Conservation (phyloP, 345 rosid genomes). For the Bruguiera parviflora region DNA sequence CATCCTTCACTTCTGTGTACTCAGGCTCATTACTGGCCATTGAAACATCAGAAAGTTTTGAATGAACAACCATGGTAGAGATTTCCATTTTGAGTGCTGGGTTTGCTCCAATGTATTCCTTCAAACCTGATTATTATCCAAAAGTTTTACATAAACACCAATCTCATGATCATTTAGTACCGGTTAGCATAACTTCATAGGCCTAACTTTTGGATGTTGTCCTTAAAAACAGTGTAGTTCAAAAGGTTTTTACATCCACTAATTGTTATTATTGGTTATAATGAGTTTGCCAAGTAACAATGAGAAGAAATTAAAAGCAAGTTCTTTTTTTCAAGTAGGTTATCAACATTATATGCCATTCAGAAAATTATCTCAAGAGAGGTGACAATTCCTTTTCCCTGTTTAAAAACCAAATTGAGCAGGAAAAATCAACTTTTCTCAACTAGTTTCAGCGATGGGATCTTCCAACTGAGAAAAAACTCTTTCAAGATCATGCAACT, state of each 20-base stretch:
- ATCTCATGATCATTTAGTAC: constrained; percentile 4
- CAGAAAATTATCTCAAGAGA: too few relatives aligned
- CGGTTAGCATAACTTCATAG: not conserved
- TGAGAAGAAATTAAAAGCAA: not conserved
- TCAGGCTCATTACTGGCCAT: constrained; percentile 48
- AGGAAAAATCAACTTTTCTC: too few relatives aligned
- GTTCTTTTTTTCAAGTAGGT: too few relatives aligned
- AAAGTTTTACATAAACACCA: constrained; percentile 15
- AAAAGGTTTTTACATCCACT: not conserved
- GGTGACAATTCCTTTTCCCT: too few relatives aligned
- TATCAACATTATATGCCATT: too few relatives aligned
- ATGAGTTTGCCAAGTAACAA: not conserved
- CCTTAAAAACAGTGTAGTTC: not conserved
- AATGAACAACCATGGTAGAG: constrained; percentile 47
- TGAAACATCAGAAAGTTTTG: constrained; percentile 48
- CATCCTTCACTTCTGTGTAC: constrained; percentile 61
- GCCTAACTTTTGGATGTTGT: not conserved
- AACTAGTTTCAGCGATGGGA: too few relatives aligned
- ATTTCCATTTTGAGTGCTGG: constrained; percentile 62
- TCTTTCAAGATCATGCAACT: too few relatives aligned
- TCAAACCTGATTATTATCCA: constrained; percentile 57
- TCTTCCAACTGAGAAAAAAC: too few relatives aligned
- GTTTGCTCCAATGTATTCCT: constrained; percentile 90
- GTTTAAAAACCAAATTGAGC: too few relatives aligned
- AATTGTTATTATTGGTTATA: not conserved